Conservation (phyloP, 2,329 filamentous ascomycete species). For the Claviceps fusiformis region DNA sequence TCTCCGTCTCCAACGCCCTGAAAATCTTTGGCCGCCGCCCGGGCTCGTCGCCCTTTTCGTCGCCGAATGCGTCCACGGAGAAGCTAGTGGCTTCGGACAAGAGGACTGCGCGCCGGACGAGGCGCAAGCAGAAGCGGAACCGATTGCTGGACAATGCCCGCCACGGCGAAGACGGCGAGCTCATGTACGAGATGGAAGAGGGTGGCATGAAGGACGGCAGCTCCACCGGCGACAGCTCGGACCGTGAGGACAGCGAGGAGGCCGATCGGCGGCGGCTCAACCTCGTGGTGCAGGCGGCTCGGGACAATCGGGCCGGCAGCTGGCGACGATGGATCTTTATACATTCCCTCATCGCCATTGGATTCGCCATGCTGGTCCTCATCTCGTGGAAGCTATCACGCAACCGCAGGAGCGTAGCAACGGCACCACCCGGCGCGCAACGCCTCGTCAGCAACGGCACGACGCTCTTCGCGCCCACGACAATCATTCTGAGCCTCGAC, state of each 20-base stretch:
- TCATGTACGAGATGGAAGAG: constrained; percentile 88
- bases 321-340: constrained; percentile 43
- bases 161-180: constrained; percentile 54
- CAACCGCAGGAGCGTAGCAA: constrained; percentile 21
- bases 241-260: constrained; percentile 46
- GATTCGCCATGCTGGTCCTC: constrained; percentile 41
- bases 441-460: constrained; percentile 62
- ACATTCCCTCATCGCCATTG: constrained; percentile 35
- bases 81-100: constrained; percentile 34
- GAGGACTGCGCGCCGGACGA: constrained; percentile 32
- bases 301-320: constrained; percentile 33
- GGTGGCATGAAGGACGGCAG: constrained; percentile 57
- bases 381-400: constrained; percentile 46
- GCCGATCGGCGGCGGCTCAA: constrained; percentile 40
- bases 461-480: constrained; percentile 78
- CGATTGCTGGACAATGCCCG: constrained; percentile 38
- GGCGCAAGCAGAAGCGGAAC: constrained; percentile 40
- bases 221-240: constrained; percentile 46
- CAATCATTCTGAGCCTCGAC: constrained; percentile 85
- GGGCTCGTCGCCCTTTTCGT: constrained; percentile 20
- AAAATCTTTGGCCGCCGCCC: constrained; percentile 27
- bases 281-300: constrained; percentile 30
- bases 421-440: constrained; percentile 12
- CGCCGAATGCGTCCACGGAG: constrained; percentile 31
- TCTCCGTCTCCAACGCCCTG: constrained; percentile 37